A percentile compares a stretch with the other conserved stretches of the same genome.
These are phyloP conservation scores for Detonula confervacea DNA, from an alignment of 352 stramenopile genomes.

Conservation along the genomic window DNA sequence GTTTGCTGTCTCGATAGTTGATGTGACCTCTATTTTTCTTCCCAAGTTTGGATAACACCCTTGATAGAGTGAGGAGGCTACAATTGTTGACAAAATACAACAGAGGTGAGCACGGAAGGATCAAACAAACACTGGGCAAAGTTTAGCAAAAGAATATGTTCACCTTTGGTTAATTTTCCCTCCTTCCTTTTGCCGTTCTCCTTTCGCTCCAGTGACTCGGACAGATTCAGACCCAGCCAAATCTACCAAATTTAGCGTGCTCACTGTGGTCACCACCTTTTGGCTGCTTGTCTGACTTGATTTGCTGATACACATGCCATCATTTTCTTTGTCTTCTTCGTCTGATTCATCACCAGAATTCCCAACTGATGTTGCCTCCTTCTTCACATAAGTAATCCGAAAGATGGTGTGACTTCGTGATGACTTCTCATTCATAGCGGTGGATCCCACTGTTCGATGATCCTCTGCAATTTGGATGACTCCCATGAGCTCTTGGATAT, in stretches of 20 bases:
- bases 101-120: neutral
- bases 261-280: conserved; percentile 53
- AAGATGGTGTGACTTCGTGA: conserved; percentile 80
- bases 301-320: neutral
- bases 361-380: conserved; percentile 23
- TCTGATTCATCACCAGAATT: conserved; percentile 3
- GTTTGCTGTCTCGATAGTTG: conserved; percentile 94
- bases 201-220: conserved; percentile 88
- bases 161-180: conserved; percentile 95
- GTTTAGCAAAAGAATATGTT: conserved; percentile 1
- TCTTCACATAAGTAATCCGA: conserved; percentile 60
- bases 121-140: conserved; percentile 7
- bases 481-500: conserved; percentile 43
- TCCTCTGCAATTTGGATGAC: conserved; percentile 45
- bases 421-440: conserved; percentile 74
- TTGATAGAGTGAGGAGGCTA: conserved; percentile 91
- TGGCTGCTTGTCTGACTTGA: conserved; percentile 46
- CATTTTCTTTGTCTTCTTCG: conserved; percentile 54
- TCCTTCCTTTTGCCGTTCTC: conserved; percentile 91
- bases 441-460: conserved; percentile 54
- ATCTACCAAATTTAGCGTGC: conserved; percentile 94
- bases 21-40: conserved; percentile 84
- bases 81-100: conserved; percentile 3
- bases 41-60: conserved; percentile 88
- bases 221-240: conserved; percentile 95